Evolutionary conservation across 306 rosid genomes (phyloP), one percentile per base, ranked within the genome.

Genomic region (Gillenia trifoliata): DNA sequence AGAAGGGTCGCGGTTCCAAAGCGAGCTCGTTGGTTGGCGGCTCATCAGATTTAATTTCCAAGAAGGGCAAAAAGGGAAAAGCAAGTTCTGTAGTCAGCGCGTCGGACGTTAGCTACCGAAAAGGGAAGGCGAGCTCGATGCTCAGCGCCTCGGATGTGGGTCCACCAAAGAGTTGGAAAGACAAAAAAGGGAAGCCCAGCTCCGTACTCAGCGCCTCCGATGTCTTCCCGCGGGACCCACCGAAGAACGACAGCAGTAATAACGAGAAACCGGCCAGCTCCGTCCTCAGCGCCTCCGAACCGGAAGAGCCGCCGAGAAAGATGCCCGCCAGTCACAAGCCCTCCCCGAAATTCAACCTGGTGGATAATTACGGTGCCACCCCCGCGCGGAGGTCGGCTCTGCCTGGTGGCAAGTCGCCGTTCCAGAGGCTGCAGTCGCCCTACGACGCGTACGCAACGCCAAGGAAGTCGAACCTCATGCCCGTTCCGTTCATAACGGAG

Each of bases 361-460:
- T 19, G n/a, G 69, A 68, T 23, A 69, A 25, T 36, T 59, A 64
- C 22, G 45, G 54, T 17, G 28, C 52, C 8, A 73, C 68, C 45
- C 68, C 82, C 12, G 41, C 23, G 1, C 29, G 71, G 67, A 26
- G 78, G 75, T 15, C 84, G 1, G 83, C 91, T 4, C 6, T 76
- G 36, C 83, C 77, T 30, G 11, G 23, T 0, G 73, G 72, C 3
- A 69, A 85, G 63, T 68, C 86, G 30, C 62, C 60, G n/a, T 69
- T 78, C 54, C 41, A 28, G 75, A 25, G 73, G 65, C 23, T 17
- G 72, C 20, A 76, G 65, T 49, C 73, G 4, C 36, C 84, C 25
- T 81, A 71, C 34, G 93, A 77, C 0, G 49, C 33, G 59, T 91
- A 89, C 19, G 82, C 78, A 8, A 90, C 96, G 2, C 97, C 98